Conservation (phyloP, 768 basidiomycete species). For the Russula vinacea region DNA sequence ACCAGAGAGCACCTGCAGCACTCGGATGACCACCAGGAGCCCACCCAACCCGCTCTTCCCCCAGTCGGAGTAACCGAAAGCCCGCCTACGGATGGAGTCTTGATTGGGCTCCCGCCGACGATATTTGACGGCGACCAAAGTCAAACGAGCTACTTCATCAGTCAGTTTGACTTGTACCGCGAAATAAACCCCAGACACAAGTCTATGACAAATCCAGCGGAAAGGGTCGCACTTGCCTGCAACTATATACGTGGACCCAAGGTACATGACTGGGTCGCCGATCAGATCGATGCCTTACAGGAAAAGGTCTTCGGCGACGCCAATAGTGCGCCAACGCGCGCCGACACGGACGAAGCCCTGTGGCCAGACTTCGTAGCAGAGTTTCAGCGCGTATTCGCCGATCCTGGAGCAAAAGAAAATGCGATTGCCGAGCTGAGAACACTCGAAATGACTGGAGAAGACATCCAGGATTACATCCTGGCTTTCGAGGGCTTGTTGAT, state of each 20-base stretch:
- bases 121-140: not conserved
- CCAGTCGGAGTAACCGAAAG: not conserved
- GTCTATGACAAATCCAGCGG: not conserved
- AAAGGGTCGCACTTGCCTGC: not conserved
- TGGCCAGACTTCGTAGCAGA: not conserved
- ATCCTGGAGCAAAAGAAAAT: not conserved
- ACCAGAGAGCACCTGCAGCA: not conserved
- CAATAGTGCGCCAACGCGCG: not conserved
- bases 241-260: not conserved
- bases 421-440: not conserved
- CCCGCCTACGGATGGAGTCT: not conserved
- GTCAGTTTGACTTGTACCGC: not conserved
- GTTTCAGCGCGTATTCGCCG: too few species aligned
- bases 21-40: too few species aligned
- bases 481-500: not conserved
- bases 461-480: not conserved
- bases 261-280: not conserved
- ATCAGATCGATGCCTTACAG: not conserved
- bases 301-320: not conserved
- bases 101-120: not conserved
- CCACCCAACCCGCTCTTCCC: not conserved
- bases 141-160: not conserved
- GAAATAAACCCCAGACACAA: not conserved
- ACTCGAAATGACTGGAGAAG: not conserved
- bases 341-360: not conserved